Evolutionary conservation across 2,329 filamentous ascomycete genomes (phyloP), one percentile per base, ranked within the genome.

Genomic region (Fusarium sambucinum): DNA sequence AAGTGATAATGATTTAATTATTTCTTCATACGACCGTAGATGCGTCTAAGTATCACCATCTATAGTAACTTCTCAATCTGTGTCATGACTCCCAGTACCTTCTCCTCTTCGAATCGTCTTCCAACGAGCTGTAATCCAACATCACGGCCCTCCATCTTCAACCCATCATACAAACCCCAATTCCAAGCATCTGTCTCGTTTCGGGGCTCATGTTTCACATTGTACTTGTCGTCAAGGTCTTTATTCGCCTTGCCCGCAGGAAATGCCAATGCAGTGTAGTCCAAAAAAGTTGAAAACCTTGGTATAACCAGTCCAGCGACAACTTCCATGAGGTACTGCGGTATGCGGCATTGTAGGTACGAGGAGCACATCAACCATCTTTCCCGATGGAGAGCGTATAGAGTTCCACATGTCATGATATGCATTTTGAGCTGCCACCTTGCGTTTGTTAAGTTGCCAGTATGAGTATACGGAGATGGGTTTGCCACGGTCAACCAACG

Each of bases 61-160:
- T 30, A 30, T 13, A 44, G 14, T 9, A 44, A 8, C 10, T 16
- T 41, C 2, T 40, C n/a, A 10, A 56, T 21, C 10, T 40, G 8
- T 12, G 46, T 17, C 5, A 37, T 37, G 2, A 38, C 35, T 3
- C 56, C 56, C 7, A 59, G 8, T 0, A 56, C 56, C 21, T 47
- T 56, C 5, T 59, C 56, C 14, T 56, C 56, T 2, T 59, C 56
- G 23, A 46, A 56, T 0, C 32, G 27, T 0, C 40, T 14, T 19
- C 51, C 56, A 11, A 59, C 38, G 8, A 59, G 37, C 14, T 59
- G 56, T 3, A 59, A 17, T 2, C 56, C 56, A 5, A 59, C 38
- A 3, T n/a, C 27, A 17, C 37, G 51, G 0, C 41, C 33, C 2
- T 40, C 5, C 56, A 59, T 59, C 3, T 27, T 17, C 0, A 33